Base-by-base conservation (phyloP, 441 rosid genomes). In the Populus hybrid region DNA sequence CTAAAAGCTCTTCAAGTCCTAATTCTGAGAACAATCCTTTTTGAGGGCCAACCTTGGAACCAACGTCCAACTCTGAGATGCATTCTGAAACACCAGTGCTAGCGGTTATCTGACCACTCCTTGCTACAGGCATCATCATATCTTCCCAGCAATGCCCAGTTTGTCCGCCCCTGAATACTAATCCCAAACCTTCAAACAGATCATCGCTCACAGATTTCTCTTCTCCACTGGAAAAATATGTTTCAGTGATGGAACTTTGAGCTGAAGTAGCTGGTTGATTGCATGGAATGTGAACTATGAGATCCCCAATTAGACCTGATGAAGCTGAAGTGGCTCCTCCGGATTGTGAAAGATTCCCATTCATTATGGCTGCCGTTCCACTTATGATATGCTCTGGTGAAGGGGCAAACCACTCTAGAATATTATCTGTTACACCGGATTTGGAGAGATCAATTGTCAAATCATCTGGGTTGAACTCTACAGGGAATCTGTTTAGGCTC, bases 21-120 rank as follows among this genome's bases (percentile, higher is more conserved):
- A 88, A 85, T 80, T 89, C 90, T 28, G 97, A 91, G 85, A 93
- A 92, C 50, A 93, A 75, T 35, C 94, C 97, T 80, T 89, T 93
- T 63, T 83, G 77, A 7, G 86, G 85, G 35, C 46, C 81, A 74
- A 46, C 71, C 57, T 32, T 72, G 71, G 91, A 79, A 72, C 64
- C 80, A 69, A 46, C 82, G 68, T 83, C 90, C 78, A 84, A 65
- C 80, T 85, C 82, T 23, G 84, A 77, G 59, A 69, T 68, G 79
- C 79, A 80, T 80, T 83, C 87, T 40, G 88, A 81, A 38, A 77
- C 36, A 65, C 82, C 75, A 30, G 79, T 73, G 70, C 78, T 9
- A 14, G 36, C 23, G 65, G 75, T 67, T 5, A 76, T 73, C 26
- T 46, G 78, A 76, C 75, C 74, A 67, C 53, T 64, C 40, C 75